Evolutionary conservation across 148 eudicot genomes (phyloP).

Genomic region (Polygonum aviculare): DNA sequence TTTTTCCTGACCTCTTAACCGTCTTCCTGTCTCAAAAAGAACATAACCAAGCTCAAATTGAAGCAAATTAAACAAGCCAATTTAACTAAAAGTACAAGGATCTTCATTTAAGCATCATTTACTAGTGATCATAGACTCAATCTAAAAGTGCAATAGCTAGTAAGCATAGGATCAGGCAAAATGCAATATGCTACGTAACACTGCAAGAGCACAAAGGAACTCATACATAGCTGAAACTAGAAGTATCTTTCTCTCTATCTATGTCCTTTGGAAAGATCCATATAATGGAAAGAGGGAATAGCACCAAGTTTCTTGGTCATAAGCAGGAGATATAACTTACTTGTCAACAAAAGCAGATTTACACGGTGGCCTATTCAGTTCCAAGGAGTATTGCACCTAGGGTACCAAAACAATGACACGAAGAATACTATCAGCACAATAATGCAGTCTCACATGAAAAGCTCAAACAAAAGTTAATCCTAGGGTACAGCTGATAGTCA

Average conservation of each 20-base stretch:
- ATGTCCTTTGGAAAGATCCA: not conserved
- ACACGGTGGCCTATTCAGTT: slow-evolving; percentile 12
- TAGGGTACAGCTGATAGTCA: not conserved
- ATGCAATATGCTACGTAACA: not conserved
- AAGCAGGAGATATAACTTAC: slow-evolving; percentile 25
- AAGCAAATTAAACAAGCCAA: not conserved
- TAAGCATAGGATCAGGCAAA: not conserved
- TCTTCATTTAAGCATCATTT: not conserved
- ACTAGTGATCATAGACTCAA: not conserved
- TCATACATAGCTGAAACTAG: not conserved
- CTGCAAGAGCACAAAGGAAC: not conserved
- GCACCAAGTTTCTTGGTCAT: not conserved
- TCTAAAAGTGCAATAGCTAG: not conserved
- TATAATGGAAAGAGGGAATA: not conserved
- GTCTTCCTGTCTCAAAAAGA: slow-evolving; percentile 24
- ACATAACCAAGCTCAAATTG: not conserved
- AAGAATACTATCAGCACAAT: not conserved
- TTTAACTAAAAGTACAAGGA: not conserved
- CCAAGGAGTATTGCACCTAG: slow-evolving; percentile 7
- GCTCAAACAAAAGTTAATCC: not conserved
- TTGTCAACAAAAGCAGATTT: slow-evolving; percentile 28
- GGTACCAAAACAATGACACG: not conserved
- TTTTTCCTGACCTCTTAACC: slow-evolving; percentile 47
- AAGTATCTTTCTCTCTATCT: not conserved
- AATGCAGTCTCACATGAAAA: not conserved